These are phyloP conservation scores for Nymphaea thermarum DNA, from an alignment of 164 flowering plant genomes.

Conservation along the genomic window DNA sequence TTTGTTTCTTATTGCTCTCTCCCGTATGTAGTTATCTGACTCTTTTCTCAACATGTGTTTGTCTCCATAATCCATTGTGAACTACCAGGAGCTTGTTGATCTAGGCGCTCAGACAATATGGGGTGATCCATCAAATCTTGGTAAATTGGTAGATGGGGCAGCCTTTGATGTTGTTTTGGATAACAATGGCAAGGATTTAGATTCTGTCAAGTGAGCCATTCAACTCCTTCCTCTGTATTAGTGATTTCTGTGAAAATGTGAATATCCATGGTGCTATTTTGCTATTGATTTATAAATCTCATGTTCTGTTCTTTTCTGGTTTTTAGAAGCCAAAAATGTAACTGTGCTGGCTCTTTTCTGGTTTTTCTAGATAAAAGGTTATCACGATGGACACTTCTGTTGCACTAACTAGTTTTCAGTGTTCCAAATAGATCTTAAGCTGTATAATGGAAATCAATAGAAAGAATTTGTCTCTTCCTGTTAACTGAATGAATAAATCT, in stretches of 20 bases:
- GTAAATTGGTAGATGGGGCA: slow-evolving; percentile 49
- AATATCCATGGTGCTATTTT: neutral
- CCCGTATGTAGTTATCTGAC: too few species aligned
- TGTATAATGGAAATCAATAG: too few species aligned
- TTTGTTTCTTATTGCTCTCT: too few species aligned
- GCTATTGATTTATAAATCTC: neutral
- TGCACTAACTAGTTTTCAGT: too few species aligned
- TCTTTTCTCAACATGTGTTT: too few species aligned
- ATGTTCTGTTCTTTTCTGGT: neutral
- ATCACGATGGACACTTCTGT: too few species aligned
- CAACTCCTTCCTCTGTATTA: neutral
- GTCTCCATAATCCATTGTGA: neutral
- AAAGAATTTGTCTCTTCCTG: too few species aligned
- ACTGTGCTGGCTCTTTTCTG: too few species aligned
- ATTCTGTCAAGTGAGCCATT: slow-evolving; percentile 61
- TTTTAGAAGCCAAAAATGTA: too few species aligned
- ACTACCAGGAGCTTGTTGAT: slow-evolving; percentile 66
- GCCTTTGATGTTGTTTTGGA: slow-evolving; percentile 83
- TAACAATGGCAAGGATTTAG: slow-evolving; percentile 95
- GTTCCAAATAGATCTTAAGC: too few species aligned
- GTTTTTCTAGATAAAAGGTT: too few species aligned
- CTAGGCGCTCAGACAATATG: slow-evolving; percentile 82
- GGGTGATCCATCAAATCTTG: slow-evolving; percentile 81
- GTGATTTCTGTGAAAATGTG: neutral
- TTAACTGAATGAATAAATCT: too few species aligned